Base-by-base conservation (phyloP, 2,329 filamentous ascomycete species). In the Chaetomiaceae sp. region DNA sequence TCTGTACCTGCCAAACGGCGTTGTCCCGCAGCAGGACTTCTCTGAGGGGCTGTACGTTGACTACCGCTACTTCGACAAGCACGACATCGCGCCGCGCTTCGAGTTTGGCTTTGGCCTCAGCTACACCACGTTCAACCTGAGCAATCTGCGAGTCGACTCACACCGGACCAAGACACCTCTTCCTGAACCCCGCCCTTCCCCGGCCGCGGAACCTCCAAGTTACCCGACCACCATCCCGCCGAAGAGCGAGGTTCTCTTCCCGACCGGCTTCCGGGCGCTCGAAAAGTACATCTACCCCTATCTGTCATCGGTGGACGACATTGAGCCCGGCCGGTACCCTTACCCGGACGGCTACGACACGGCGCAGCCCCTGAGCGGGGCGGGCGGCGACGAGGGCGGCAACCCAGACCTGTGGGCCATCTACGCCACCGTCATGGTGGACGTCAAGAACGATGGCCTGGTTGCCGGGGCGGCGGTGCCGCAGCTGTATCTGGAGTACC, bases 31-130 rank as follows among this genome's bases (percentile, higher is more conserved):
- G 65, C 89, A 95, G 61, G 84, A 89, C 59, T 95, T 94, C 66
- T 79, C 77, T 1, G 89, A 96, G 65, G 89, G 89, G 0, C 72
- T 96, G 0, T 91, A 91, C 65, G 84, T 95, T 61, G 92, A 96
- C 73, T 96, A 96, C 71, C 85, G 91, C 12, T 82, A 91, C 69
- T 91, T 96, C 62, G 91, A 96, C 74, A 88, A 87, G 66, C 70
- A 85, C 51, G 75, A 78, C 53, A 85, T 94, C 55, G 75, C 76
- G 5, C 91, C 91, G 0, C 85, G 88, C 1, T 96, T 85, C 66
- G 87, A 89, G 43, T 96, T 96, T 63, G 91, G 92, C 0, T 91
- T 84, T 56, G 92, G 91, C 0, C 78, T 96, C 2, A 89, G 85
- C 48, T 95, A 94, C 72, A 91, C 89, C 0, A 79, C 72, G 1